These are phyloP conservation scores for Byssochlamys sp. DNA, from an alignment of 2,329 filamentous ascomycete genomes.

Conservation along the genomic window DNA sequence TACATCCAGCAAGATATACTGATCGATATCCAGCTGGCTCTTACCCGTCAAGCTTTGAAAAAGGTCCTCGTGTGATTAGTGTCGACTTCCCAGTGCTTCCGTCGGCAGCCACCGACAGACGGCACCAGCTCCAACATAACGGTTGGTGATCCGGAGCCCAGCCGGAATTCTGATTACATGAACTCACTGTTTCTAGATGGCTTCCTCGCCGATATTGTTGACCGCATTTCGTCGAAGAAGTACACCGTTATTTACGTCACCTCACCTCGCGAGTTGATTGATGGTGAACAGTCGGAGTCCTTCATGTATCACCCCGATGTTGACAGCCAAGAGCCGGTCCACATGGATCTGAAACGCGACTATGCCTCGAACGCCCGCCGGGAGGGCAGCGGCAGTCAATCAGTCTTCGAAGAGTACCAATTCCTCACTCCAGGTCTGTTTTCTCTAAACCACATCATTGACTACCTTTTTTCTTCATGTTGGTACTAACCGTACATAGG, in stretches of 20 bases:
- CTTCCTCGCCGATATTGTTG: constrained; percentile 39
- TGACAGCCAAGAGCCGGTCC: constrained; percentile 50
- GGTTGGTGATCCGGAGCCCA: constrained; percentile 21
- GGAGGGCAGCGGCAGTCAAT: constrained; percentile 32
- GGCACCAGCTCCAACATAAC: constrained; percentile 33
- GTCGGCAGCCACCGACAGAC: constrained; percentile 21
- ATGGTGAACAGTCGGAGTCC: constrained; percentile 16
- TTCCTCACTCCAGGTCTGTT: constrained; percentile 76
- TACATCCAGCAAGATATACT: constrained; percentile 6
- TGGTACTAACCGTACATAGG: constrained; percentile 41
- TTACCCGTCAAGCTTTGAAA: constrained; percentile 28
- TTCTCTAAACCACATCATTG: not conserved
- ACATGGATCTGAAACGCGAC: constrained; percentile 66
- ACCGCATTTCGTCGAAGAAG: constrained; percentile 38
- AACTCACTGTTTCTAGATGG: constrained; percentile 28
- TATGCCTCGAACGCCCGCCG: constrained; percentile 24
- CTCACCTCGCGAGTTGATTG: constrained; percentile 39
- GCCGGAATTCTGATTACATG: not conserved
- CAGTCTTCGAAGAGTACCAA: constrained; percentile 78
- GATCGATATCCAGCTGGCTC: constrained; percentile 25
- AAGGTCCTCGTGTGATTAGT: constrained; percentile 34
- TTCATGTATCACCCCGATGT: constrained; percentile 55
- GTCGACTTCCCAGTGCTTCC: constrained; percentile 38
- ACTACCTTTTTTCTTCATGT: not conserved
- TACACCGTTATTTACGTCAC: constrained; percentile 73